A percentile compares a stretch with the other conserved stretches of the same genome.
Evolutionary conservation across 768 basidiomycete species (phyloP).

Genomic region (Saitozyma podzolica): DNA sequence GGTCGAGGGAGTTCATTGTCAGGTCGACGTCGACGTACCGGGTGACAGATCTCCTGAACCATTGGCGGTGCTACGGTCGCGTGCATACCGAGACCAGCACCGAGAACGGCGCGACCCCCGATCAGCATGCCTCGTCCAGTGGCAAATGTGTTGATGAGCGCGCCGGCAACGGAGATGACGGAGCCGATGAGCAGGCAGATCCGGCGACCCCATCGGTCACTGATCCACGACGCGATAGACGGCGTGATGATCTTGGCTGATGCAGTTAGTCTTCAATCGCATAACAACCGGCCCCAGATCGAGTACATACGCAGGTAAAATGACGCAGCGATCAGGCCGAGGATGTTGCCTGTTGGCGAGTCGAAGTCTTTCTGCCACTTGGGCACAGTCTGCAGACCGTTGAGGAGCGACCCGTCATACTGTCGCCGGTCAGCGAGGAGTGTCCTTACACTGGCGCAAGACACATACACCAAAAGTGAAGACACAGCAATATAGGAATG

Average conservation of each 20-base stretch:
- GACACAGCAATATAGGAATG: conserved; percentile 14
- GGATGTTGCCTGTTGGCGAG: conserved; percentile 16
- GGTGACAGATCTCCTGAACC: conserved; percentile 44
- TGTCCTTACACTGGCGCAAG: background rate
- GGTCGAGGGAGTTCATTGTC: background rate
- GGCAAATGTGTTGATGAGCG: conserved; percentile 17
- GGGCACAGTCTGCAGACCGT: conserved; percentile 21
- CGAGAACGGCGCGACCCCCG: conserved; percentile 52
- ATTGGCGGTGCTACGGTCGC: conserved; percentile 61
- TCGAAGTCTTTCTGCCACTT: conserved; percentile 23
- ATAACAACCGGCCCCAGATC: background rate
- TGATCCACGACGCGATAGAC: conserved; percentile 3
- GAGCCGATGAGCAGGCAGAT: conserved; percentile 11
- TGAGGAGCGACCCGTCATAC: conserved; percentile 19
- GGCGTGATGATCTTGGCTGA: conserved; percentile 14
- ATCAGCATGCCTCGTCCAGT: conserved; percentile 28
- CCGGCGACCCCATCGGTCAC: conserved; percentile 15
- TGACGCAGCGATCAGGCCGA: conserved; percentile 25
- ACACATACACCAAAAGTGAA: conserved; percentile 15
- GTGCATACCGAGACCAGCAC: conserved; percentile 47
- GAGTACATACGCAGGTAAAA: background rate
- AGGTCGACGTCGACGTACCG: conserved; percentile 3
- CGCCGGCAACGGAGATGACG: conserved; percentile 14
- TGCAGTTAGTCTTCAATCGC: too few species aligned
- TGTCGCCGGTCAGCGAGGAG: background rate